Conservation (phyloP, 306 rosid species). For the Ormosia emarginata region DNA sequence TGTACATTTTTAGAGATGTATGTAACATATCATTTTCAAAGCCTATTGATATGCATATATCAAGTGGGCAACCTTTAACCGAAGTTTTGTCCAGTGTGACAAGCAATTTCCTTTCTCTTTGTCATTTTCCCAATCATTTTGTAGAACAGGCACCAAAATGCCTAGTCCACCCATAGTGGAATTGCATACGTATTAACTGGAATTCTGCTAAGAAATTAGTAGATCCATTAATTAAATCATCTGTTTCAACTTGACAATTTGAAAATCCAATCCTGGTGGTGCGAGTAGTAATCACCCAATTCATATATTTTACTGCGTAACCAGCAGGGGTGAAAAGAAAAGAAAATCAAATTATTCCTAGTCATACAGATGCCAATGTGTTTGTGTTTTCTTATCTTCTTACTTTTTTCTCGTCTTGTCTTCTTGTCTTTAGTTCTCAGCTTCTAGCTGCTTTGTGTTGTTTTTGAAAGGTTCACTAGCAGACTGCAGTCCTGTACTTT, state of each 20-base stretch:
- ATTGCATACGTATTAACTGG: background rate
- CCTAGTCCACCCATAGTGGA: slow-evolving; percentile 2
- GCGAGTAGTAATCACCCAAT: background rate
- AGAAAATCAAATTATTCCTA: too few relatives aligned
- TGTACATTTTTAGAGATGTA: background rate
- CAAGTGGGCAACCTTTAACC: slow-evolving; percentile 21
- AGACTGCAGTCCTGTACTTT: background rate
- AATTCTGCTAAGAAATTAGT: background rate
- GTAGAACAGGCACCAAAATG: background rate
- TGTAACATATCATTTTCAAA: background rate
- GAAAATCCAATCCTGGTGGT: background rate
- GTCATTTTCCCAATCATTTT: slow-evolving; percentile 14
- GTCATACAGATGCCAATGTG: background rate
- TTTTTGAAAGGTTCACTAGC: background rate
- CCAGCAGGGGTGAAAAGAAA: background rate
- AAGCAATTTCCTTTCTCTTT: background rate
- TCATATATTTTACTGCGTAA: background rate
- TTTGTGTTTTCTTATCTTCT: background rate
- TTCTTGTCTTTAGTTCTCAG: background rate
- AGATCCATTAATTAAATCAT: background rate
- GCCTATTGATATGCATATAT: background rate
- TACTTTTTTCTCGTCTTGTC: background rate
- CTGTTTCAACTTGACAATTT: background rate
- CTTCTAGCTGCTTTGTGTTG: background rate
- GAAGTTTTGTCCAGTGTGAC: background rate